phyloP scores from a whole-genome alignment of 2,329 filamentous ascomycete species.

The Aspergillus calidoustus region DNA sequence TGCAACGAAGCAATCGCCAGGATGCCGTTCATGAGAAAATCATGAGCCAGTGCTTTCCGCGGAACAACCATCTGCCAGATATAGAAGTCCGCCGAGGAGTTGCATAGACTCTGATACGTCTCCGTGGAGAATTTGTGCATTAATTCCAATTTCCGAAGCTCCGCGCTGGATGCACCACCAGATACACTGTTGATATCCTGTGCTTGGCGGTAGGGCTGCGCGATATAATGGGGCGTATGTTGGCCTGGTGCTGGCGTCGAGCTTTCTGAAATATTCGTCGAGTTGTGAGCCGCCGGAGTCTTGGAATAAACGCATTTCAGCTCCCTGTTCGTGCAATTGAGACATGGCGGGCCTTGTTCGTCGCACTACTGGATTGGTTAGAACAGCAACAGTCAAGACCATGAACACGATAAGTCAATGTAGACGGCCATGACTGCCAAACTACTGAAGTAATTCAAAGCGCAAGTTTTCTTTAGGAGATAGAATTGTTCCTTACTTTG shows the following conservation, averaged over 20 bases:
- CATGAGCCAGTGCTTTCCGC: conserved; percentile 44
- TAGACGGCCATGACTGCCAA: not conserved
- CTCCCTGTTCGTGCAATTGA: conserved; percentile 43
- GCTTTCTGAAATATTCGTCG: conserved; percentile 12
- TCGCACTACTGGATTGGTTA: conserved; percentile 44
- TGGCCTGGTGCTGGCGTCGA: conserved; percentile 8
- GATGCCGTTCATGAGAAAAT: conserved; percentile 49
- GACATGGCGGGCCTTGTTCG: conserved; percentile 45
- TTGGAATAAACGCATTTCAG: conserved; percentile 38
- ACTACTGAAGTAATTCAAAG: not conserved
- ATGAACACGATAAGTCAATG: not conserved
- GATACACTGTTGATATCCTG: not conserved
- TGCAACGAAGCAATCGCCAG: conserved; percentile 47
- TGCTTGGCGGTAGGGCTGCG: conserved; percentile 5
- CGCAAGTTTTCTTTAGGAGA: not conserved
- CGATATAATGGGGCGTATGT: not conserved
- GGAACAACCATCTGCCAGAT: conserved; percentile 49
- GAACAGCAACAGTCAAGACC: not conserved
- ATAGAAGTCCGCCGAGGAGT: conserved; percentile 35
- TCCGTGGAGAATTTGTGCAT: conserved; percentile 58
- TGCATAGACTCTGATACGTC: conserved; percentile 50
- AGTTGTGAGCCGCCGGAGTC: conserved; percentile 23
- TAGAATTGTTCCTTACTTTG: conserved; percentile 37
- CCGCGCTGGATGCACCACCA: conserved; percentile 23
- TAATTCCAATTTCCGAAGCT: conserved; percentile 51